Evolutionary conservation across 352 stramenopile species (phyloP), one percentile per base, ranked within the genome.

Genomic region (Globisporangium cystogenes): DNA sequence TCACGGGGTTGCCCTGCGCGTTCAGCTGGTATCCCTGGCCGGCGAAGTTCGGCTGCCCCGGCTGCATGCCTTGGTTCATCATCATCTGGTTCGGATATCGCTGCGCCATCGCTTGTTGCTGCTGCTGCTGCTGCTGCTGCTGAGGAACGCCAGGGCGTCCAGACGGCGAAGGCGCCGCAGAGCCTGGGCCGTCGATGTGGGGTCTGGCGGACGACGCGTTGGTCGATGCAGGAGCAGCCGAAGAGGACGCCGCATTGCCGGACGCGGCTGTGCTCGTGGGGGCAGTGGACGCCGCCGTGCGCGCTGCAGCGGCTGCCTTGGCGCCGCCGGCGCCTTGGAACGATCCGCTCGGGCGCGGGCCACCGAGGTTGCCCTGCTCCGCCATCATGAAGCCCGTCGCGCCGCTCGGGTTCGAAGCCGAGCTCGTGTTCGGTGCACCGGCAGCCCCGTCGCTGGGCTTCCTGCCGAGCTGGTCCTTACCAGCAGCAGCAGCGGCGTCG

Each of bases 81-180:
- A 90, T 87, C 77, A 87, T 87, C 49, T 83, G 74, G 37, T 78
- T 84, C 14, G 74, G 59, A 65, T 87, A 87, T 42, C 59, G 60
- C 51, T 64, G 60, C 23, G 54, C 47, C 39, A 64, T 54, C 33
- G 47, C 54, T 51, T 70, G 68, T 41, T 64, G 67, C 29, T 65
- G 70, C 7, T 40, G 55, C 40, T 63, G 59, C 11, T 40, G 29
- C 12, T 51, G 62, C 36, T 70, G 69, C 42, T 76, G 67, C n/a
- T 36, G 47, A n/a, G 24, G 14, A 1, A 37, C 47, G 43, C 39
- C 54, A 47, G 56, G 48, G 37, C 58, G 57, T 18, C 60, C 55
- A 6, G 59, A 45, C 3, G 61, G 53, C 26, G 66, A 67, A 12
- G 70, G 48, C 5, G 45, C 46, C 37, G 57, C 31, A 11, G 47